Percentiles rank a stretch among this genome's conserved stretches.
Conservation (phyloP, 2,329 filamentous ascomycete species). For the Claviceps spartinae region DNA sequence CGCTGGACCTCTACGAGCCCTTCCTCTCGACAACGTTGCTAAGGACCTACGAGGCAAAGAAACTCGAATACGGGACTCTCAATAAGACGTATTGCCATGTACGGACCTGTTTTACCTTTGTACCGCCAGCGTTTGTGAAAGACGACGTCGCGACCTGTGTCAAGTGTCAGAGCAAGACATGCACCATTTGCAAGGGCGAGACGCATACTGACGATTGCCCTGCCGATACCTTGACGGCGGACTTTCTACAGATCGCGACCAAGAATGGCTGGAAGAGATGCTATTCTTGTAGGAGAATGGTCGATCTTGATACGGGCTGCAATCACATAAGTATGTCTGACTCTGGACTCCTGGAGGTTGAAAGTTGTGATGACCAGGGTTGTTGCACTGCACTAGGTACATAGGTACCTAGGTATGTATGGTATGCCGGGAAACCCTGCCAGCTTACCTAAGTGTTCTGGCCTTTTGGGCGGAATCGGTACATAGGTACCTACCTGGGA, state of each 20-base stretch:
- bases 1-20: slow-evolving; percentile 17
- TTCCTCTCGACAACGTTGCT: slow-evolving; percentile 25
- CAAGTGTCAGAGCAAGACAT: slow-evolving; percentile 31
- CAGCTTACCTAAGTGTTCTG: too few species aligned
- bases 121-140: slow-evolving; percentile 20
- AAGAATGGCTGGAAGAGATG: slow-evolving; percentile 39
- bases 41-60: slow-evolving; percentile 27
- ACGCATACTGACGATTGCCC: slow-evolving; percentile 35
- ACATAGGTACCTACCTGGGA: too few species aligned
- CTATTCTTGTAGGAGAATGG: slow-evolving; percentile 26
- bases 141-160: slow-evolving; percentile 26
- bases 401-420: too few species aligned
- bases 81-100: slow-evolving; percentile 38
- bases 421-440: too few species aligned
- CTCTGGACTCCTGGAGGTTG: too few species aligned
- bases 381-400: too few species aligned
- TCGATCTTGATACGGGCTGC: slow-evolving; percentile 38
- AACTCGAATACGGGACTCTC: slow-evolving; percentile 32
- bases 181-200: slow-evolving; percentile 33
- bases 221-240: slow-evolving; percentile 24
- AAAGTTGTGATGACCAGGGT: too few species aligned
- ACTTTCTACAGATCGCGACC: slow-evolving; percentile 26
- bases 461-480: too few species aligned
- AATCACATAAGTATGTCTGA: slow-evolving; percentile 43
- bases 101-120: slow-evolving; percentile 31